phyloP scores from a whole-genome alignment of 2,329 filamentous ascomycete genomes.

The Triangularia verruculosa region DNA sequence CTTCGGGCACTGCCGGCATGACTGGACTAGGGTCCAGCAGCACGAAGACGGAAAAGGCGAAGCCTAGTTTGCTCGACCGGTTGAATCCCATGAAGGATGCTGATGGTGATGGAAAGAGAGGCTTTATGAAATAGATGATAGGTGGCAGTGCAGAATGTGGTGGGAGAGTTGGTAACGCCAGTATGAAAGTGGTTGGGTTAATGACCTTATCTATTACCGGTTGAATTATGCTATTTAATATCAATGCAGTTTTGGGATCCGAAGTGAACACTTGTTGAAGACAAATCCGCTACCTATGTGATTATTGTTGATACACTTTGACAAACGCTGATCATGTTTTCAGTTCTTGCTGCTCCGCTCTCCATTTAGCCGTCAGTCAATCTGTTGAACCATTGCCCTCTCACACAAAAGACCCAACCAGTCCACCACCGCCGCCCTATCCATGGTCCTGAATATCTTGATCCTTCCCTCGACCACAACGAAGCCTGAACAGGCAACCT shows the following conservation, averaged over 20 bases:
- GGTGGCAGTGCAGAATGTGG: too few relatives aligned
- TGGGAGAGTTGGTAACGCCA: too few relatives aligned
- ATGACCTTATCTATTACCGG: too few relatives aligned
- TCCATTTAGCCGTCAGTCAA: not conserved
- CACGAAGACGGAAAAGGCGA: conserved; percentile 29
- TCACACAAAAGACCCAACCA: not conserved
- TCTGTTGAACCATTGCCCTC: not conserved
- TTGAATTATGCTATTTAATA: too few relatives aligned
- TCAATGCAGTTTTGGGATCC: too few relatives aligned
- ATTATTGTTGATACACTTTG: not conserved
- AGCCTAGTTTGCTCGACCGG: conserved; percentile 50
- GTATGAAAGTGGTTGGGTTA: too few relatives aligned
- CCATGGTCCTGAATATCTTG: conserved; percentile 38
- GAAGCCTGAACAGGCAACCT: conserved; percentile 56
- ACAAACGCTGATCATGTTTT: too few relatives aligned
- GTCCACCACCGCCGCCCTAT: not conserved
- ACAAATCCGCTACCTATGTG: too few relatives aligned
- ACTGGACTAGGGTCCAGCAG: not conserved
- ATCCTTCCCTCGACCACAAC: conserved; percentile 51
- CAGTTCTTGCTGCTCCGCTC: too few relatives aligned
- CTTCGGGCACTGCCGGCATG: not conserved
- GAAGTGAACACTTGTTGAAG: too few relatives aligned
- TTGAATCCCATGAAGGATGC: conserved; percentile 54
- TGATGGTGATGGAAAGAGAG: conserved; percentile 54
- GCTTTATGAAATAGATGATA: conserved; percentile 45